A percentile compares a stretch with the other conserved stretches of the same genome.
Conservation (phyloP, 805 yeast genomes). For the Schizosaccharomyces lindneri region DNA sequence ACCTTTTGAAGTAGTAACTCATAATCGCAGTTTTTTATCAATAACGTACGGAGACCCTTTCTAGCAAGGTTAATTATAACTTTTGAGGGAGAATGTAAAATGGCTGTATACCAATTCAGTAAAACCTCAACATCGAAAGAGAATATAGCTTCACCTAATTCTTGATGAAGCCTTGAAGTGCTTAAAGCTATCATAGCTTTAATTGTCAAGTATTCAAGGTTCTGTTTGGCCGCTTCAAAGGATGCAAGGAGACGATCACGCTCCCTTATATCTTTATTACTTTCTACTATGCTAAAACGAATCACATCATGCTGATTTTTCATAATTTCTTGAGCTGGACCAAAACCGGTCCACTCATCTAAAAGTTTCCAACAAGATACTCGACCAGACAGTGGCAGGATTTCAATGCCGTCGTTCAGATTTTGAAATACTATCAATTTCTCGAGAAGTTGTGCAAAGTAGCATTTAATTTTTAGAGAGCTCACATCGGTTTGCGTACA, state of each 20-base stretch:
- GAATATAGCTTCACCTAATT: constrained; percentile 25
- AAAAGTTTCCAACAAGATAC: constrained; percentile 57
- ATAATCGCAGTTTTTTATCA: constrained; percentile 33
- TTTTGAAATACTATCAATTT: constrained; percentile 30
- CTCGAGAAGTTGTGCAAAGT: constrained; percentile 62
- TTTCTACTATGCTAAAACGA: constrained; percentile 15
- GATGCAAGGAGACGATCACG: constrained; percentile 30
- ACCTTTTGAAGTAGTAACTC: constrained; percentile 30
- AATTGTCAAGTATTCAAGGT: constrained; percentile 43
- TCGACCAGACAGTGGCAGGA: constrained; percentile 73
- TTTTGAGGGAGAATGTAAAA: constrained; percentile 17
- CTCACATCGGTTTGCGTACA: constrained; percentile 39
- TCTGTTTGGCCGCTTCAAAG: constrained; percentile 52
- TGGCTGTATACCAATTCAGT: constrained; percentile 56
- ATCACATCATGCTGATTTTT: constrained; percentile 46
- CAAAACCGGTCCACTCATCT: constrained; percentile 89
- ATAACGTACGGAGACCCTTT: constrained; percentile 42
- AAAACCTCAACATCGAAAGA: constrained; percentile 49
- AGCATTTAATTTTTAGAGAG: constrained; percentile 54
- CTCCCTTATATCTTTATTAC: constrained; percentile 17
- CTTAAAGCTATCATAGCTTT: constrained; percentile 62
- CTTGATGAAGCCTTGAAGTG: constrained; percentile 35
- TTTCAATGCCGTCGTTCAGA: constrained; percentile 15
- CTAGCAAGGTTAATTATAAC: constrained; percentile 25
- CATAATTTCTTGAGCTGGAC: constrained; percentile 34